A percentile compares a stretch with the other conserved stretches of the same genome.
Conservation (phyloP, 2,329 filamentous ascomycete genomes). For the Ophiostoma ips region DNA sequence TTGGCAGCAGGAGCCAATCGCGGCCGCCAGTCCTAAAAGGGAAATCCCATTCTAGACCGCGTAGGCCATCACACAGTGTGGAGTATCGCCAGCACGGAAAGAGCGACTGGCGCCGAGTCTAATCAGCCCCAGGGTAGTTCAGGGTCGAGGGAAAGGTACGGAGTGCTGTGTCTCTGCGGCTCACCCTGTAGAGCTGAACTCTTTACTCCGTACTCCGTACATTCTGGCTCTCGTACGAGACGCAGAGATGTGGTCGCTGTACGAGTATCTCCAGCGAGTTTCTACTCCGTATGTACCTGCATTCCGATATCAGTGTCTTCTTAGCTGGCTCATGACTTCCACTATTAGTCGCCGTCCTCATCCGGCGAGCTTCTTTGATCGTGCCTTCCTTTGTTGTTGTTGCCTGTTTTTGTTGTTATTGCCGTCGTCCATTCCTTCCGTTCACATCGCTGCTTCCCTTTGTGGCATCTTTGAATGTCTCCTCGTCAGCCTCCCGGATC, state of each 20-base stretch:
- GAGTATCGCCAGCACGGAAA: not conserved
- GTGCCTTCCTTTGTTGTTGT: not conserved
- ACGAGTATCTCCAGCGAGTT: too few relatives aligned
- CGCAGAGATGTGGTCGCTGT: too few relatives aligned
- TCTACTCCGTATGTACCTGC: too few relatives aligned
- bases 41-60: slow-evolving; percentile 8
- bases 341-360: not conserved
- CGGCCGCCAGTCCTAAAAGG: slow-evolving; percentile 9
- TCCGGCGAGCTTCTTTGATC: not conserved
- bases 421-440: not conserved
- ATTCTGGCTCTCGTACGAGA: too few relatives aligned
- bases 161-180: too few relatives aligned
- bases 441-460: not conserved
- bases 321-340: too few relatives aligned
- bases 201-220: too few relatives aligned
- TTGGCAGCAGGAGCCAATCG: slow-evolving; percentile 2
- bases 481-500: not conserved
- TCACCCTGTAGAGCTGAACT: too few relatives aligned
- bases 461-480: not conserved
- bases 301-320: too few relatives aligned
- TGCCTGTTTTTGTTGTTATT: not conserved
- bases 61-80: not conserved
- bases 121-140: not conserved
- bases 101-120: not conserved
- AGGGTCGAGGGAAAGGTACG: not conserved